Evolutionary conservation across 352 stramenopile species (phyloP).

Genomic region (Globisporangium lucens): DNA sequence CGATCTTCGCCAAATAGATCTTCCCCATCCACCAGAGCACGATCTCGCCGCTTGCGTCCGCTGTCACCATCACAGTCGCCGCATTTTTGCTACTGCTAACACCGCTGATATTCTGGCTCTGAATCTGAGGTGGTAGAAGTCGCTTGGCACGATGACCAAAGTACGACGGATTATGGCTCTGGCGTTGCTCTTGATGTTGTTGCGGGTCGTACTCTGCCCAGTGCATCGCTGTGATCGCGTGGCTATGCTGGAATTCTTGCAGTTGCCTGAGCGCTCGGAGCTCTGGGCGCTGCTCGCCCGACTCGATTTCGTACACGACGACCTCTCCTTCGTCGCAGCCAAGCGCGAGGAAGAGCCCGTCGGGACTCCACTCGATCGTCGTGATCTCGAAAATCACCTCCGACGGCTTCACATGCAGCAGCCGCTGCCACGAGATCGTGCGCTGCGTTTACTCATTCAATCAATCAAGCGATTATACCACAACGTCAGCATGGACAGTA

Average conservation of each 20-base stretch:
- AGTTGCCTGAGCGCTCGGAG: conserved; percentile 21
- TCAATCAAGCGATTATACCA: neutral
- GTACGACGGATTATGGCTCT: conserved; percentile 18
- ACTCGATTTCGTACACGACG: conserved; percentile 66
- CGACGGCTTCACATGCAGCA: conserved; percentile 65
- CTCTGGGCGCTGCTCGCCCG: conserved; percentile 29
- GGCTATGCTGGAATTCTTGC: conserved; percentile 36
- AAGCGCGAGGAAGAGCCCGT: conserved; percentile 62
- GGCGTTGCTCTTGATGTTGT: conserved; percentile 3
- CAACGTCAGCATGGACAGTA: neutral
- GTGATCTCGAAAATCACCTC: conserved; percentile 55
- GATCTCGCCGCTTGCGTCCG: conserved; percentile 35
- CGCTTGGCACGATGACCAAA: conserved; percentile 34
- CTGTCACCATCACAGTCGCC: conserved; percentile 39
- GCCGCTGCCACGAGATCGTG: conserved; percentile 71
- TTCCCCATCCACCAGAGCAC: conserved; percentile 63
- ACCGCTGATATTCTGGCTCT: neutral
- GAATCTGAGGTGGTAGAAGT: conserved; percentile 22
- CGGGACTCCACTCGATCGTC: conserved; percentile 57
- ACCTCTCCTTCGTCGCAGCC: conserved; percentile 68
- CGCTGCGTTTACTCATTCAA: conserved; percentile 31
- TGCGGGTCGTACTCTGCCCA: conserved; percentile 21
- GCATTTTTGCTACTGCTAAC: neutral
- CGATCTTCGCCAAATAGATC: conserved; percentile 43
- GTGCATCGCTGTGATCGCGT: conserved; percentile 54